Base-by-base conservation (phyloP, 2,329 filamentous ascomycete species). In the Drechslerella coelobrocha region DNA sequence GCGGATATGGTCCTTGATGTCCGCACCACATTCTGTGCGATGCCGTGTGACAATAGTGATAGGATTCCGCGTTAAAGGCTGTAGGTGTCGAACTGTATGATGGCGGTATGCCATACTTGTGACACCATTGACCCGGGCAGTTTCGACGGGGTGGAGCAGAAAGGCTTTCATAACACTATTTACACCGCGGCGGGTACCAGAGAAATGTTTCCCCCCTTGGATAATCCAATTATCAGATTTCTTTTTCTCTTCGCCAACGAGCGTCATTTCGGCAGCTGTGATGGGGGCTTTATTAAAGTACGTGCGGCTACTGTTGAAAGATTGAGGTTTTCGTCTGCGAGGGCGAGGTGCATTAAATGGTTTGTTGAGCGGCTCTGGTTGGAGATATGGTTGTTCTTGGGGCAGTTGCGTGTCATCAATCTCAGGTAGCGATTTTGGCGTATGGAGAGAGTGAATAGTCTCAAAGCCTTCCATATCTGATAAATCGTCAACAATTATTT, bases 21-120 rank as follows among this genome's bases (percentile, higher is more conserved):
- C 51, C 24, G 63, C 53, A 1, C 54, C 59, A 54, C 39, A 7
- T 45, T 21, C 1, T 51, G 24, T 12, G 27, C 43, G 12, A n/a
- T 54, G 34, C 63, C 48, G 27, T 51, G 14, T 23, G n/a, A n/a
- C n/a, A n/a, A 68, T 29, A 7, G 59, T 71, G 8, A 71, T 51
- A 12, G 66, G 53, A 31, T 63, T 50, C 5, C 59, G 39, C 9
- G 52, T 24, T 10, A 26, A 55, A 3, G 27, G 37, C 7, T 60
- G 43, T 9, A 71, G n/a, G 19, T 71, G 59, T 2, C 66, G 59
- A 43, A 55, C 8, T 1, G 59, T 48, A n/a, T 54, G 39, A 17
- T 53, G 59, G 9, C 53, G 34, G 37, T 48, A 62, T 1, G 53
- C 66, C 0, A 26, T 10, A 7, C 63, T 34, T 9, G 14, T 6